These are phyloP conservation scores for Fusarium nelsonii DNA, from an alignment of 2,329 filamentous ascomycete species.

Conservation along the genomic window DNA sequence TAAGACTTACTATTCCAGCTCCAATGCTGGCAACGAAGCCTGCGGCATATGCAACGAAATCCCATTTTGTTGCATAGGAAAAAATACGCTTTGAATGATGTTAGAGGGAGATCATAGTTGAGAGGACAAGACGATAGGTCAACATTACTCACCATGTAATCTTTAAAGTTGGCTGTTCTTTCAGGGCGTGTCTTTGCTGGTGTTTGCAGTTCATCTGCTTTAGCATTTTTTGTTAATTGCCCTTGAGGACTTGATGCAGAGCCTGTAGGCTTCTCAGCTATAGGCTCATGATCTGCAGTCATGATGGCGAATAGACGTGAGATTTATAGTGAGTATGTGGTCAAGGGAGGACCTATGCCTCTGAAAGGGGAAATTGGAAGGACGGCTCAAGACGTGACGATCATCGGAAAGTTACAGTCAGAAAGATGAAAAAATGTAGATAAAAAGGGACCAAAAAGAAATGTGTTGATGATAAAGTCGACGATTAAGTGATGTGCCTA, in stretches of 20 bases:
- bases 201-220: constrained; percentile 48
- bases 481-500: constrained; percentile 8
- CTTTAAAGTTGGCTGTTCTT: constrained; percentile 59
- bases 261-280: constrained; percentile 28
- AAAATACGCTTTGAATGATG: constrained; percentile 60
- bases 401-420: not conserved
- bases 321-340: constrained; percentile 1
- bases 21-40: constrained; percentile 64
- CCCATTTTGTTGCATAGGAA: constrained; percentile 65
- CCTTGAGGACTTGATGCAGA: constrained; percentile 18
- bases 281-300: constrained; percentile 25
- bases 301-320: constrained; percentile 24
- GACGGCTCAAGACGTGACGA: not conserved
- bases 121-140: too few species aligned
- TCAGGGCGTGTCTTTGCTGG: constrained; percentile 57
- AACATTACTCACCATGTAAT: constrained; percentile 56
- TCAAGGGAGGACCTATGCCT: not conserved
- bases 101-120: not conserved
- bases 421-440: not conserved
- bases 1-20: constrained; percentile 56
- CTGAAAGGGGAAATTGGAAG: not conserved
- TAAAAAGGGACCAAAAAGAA: not conserved
- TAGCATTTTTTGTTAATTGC: constrained; percentile 7
- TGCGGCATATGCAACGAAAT: constrained; percentile 61
- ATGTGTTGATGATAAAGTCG: not conserved